These are phyloP conservation scores for Trichoderma reesei DNA, from an alignment of 495 filamentous ascomycete species.

Conservation along the genomic window DNA sequence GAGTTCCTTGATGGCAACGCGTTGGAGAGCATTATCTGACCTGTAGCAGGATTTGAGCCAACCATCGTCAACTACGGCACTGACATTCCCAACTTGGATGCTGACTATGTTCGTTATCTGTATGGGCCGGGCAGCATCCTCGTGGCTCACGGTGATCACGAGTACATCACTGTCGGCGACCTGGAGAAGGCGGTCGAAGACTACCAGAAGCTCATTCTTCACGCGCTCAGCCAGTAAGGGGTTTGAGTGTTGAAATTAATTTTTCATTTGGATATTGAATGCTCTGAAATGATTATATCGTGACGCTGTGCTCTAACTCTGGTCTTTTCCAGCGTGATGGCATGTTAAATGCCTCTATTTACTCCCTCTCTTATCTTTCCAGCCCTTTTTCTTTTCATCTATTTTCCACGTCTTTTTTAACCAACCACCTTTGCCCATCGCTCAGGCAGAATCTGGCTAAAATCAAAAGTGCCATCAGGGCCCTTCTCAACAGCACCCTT, in stretches of 20 bases:
- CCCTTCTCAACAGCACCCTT: conserved; percentile 75
- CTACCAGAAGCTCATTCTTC: conserved; percentile 59
- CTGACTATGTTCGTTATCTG: conserved; percentile 69
- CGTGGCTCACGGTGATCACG: conserved; percentile 80
- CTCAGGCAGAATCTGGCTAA: conserved; percentile 44
- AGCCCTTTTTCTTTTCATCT: not conserved
- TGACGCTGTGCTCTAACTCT: not conserved
- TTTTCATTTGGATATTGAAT: not conserved
- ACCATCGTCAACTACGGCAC: conserved; percentile 86
- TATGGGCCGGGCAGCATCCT: conserved; percentile 85
- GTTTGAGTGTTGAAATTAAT: not conserved
- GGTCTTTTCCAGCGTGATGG: not conserved
- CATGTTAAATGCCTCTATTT: not conserved
- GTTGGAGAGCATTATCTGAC: not conserved
- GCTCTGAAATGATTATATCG: not conserved
- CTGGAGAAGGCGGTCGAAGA: conserved; percentile 59
- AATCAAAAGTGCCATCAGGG: conserved; percentile 63
- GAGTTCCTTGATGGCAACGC: conserved; percentile 5
- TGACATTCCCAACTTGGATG: conserved; percentile 69
- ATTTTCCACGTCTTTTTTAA: not conserved
- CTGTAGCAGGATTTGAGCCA: conserved; percentile 53
- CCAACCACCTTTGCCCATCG: conserved; percentile 31
- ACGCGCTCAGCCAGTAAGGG: conserved; percentile 35
- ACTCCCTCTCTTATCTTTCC: not conserved
- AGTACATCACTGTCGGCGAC: conserved; percentile 62